Evolutionary conservation across 768 basidiomycete genomes (phyloP), one percentile per base, ranked within the genome.

Genomic region (Suillus bovinus): DNA sequence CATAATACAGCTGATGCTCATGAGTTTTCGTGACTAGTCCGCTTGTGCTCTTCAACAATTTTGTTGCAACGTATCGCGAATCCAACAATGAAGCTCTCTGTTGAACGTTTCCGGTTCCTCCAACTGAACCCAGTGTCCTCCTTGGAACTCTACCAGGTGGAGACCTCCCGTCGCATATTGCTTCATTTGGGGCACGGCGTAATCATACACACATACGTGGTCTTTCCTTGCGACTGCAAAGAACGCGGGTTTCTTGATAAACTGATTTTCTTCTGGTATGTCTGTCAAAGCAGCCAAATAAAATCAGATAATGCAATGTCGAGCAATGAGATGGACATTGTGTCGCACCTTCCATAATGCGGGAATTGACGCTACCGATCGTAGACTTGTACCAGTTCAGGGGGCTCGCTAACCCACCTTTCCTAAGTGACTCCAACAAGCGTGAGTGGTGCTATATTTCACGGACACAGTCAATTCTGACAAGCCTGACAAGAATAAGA

Each of bases 61-160:
- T 33, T 39, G 24, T 39, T 49, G 52, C 31, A 72, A 72, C 4
- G 62, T 69, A 49, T 57, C 63, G 20, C 49, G 53, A 36, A 70
- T 62, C 79, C 79, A 80, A n/a, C 61, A 65, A 34, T 72, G 63
- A 39, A 80, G 72, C n/a, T 70, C 72, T 7, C 64, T 61, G 50
- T 79, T 81, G 36, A 80, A 65, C 44, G 71, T 69, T 24, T 76
- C 72, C 0, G 76, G 68, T 31, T 66, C 69, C 56, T 76, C 76
- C 64, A 81, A 59, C 4, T 71, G 71, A 10, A 71, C 64, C 76
- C 78, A 82, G 59, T 82, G 81, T 2, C 75, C 77, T 3, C 71
- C 66, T 36, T 79, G 74, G 33, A 77, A 75, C 57, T 75, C 75
- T 58, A 63, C 69, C 9, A 72, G 62, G 11, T 74, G 75, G 50